phyloP scores from a whole-genome alignment of 257 asterid species.

The Nicotiana otophora region DNA sequence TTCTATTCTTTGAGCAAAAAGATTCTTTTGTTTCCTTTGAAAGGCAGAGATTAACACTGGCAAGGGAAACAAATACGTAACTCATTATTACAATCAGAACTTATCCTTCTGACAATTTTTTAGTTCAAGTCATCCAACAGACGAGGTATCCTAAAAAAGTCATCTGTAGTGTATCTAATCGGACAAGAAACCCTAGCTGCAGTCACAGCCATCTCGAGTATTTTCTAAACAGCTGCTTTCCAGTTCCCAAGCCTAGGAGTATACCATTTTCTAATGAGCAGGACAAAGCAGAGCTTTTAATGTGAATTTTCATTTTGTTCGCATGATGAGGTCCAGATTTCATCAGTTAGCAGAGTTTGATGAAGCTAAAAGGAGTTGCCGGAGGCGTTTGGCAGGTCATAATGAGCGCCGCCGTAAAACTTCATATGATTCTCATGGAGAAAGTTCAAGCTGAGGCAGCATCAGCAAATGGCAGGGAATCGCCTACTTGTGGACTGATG shows the following conservation, averaged over 20 bases:
- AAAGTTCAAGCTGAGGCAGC: conserved; percentile 22
- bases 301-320: conserved; percentile 13
- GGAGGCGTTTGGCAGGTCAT: conserved; percentile 87
- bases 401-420: conserved; percentile 86
- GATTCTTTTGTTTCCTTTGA: not conserved
- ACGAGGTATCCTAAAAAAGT: not conserved
- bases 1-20: too few species aligned
- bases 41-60: not conserved
- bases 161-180: not conserved
- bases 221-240: conserved; percentile 5
- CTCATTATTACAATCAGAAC: not conserved
- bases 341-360: conserved; percentile 76
- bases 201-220: not conserved
- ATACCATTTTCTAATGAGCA: conserved; percentile 9
- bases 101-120: not conserved
- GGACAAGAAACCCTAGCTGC: not conserved
- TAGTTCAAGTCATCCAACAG: not conserved
- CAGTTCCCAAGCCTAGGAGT: not conserved
- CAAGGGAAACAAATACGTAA: not conserved
- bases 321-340: conserved; percentile 49
- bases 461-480: not conserved
- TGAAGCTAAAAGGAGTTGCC: conserved; percentile 82
- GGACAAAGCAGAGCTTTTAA: conserved; percentile 11
- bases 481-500: conserved; percentile 1
- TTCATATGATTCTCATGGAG: conserved; percentile 50